Evolutionary conservation across 371 early-diverging fungal genomes (phyloP).

Genomic region (Syncephalis fuscata): DNA sequence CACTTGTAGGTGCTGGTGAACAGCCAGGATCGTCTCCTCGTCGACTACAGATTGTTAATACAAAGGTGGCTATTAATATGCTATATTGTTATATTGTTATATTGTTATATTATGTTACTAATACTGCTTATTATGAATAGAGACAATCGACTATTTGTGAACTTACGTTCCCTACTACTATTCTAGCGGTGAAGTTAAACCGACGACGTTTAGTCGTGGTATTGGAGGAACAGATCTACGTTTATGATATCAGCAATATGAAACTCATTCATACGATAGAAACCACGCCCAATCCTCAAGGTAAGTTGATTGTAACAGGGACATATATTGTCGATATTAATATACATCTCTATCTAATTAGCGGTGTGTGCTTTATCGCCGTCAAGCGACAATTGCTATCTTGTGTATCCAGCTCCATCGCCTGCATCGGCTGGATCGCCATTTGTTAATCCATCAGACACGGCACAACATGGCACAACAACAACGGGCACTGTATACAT

Average conservation of each 20-base stretch:
- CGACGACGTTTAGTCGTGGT: slow-evolving; percentile 80
- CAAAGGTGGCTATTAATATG: slow-evolving; percentile 44
- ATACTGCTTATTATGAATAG: slow-evolving; percentile 17
- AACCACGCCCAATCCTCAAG: slow-evolving; percentile 76
- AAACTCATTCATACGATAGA: slow-evolving; percentile 88
- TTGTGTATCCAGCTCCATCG: slow-evolving; percentile 73
- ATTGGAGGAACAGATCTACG: slow-evolving; percentile 77
- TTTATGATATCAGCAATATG: slow-evolving; percentile 95
- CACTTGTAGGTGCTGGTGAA: slow-evolving; percentile 87
- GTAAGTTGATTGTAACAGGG: slow-evolving; percentile 21
- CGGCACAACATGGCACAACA: slow-evolving; percentile 8
- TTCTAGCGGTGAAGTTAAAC: slow-evolving; percentile 89
- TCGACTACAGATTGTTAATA: slow-evolving; percentile 83
- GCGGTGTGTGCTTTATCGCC: slow-evolving; percentile 89
- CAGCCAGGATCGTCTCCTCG: slow-evolving; percentile 79
- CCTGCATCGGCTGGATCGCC: slow-evolving; percentile 26
- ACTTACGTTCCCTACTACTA: slow-evolving; percentile 77
- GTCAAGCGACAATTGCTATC: slow-evolving; percentile 81
- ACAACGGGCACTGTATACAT: slow-evolving; percentile 71
- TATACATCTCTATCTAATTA: too few species aligned
- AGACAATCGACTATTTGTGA: slow-evolving; percentile 92
- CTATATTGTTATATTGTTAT: not conserved
- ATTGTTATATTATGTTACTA: not conserved
- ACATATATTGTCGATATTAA: not conserved
- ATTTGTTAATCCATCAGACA: slow-evolving; percentile 13